phyloP scores from a whole-genome alignment of 441 rosid genomes.

The Geranium incanum region DNA sequence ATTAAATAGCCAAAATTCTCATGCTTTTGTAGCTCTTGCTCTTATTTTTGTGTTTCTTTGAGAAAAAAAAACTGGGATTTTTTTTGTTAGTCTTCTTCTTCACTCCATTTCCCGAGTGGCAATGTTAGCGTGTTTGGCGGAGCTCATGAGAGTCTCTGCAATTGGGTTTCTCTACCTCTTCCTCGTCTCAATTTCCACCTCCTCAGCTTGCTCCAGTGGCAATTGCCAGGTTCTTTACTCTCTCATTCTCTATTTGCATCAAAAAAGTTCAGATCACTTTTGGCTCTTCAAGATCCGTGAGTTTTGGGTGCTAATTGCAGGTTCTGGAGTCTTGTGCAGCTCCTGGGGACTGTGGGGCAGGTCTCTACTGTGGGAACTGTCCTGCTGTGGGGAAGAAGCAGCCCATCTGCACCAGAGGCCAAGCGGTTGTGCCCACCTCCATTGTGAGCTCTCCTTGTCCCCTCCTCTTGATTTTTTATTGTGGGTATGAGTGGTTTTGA shows the following conservation, averaged over 20 bases:
- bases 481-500: too few species aligned
- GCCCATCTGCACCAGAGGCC: conserved; percentile 83
- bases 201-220: conserved; percentile 41
- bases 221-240: conserved; percentile 33
- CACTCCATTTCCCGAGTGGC: too few species aligned
- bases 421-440: conserved; percentile 58
- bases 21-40: too few species aligned
- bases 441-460: conserved; percentile 37
- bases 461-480: not conserved
- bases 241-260: not conserved
- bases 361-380: conserved; percentile 77
- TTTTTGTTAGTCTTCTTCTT: too few species aligned
- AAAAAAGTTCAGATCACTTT: not conserved
- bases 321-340: conserved; percentile 54
- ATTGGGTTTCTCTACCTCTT: conserved; percentile 26
- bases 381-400: conserved; percentile 58
- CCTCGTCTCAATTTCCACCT: conserved; percentile 19
- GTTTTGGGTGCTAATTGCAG: conserved; percentile 26
- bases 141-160: conserved; percentile 25
- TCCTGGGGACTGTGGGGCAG: conserved; percentile 59
- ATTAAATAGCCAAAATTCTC: too few species aligned
- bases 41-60: too few species aligned
- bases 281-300: conserved; percentile 27
- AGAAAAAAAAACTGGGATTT: too few species aligned
- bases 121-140: too few species aligned